Percentiles rank a stretch among this genome's conserved stretches.
Evolutionary conservation across 257 asterid species (phyloP).

Genomic region (Striga asiatica): DNA sequence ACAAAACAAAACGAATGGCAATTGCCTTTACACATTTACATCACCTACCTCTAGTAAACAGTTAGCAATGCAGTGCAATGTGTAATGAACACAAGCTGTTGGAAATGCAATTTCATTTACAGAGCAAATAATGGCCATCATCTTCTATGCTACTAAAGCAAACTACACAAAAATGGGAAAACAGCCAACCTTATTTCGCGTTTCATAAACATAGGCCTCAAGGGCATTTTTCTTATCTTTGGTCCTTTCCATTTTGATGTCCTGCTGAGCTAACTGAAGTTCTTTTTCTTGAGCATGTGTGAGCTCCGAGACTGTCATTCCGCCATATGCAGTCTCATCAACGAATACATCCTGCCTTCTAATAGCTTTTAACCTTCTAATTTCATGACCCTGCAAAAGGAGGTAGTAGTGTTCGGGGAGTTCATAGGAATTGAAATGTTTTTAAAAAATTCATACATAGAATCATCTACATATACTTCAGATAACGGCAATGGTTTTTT

Average conservation of each 20-base stretch:
- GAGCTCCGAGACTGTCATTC: slow-evolving; percentile 51
- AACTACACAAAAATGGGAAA: background rate
- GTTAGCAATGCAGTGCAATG: background rate
- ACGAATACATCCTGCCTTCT: slow-evolving; percentile 58
- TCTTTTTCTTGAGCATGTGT: slow-evolving; percentile 64
- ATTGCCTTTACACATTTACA: background rate
- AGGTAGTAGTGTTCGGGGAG: background rate
- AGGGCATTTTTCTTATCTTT: slow-evolving; percentile 89
- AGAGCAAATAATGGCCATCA: background rate
- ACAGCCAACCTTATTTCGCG: slow-evolving; percentile 69
- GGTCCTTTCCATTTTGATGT: slow-evolving; percentile 75
- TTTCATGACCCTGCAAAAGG: slow-evolving; percentile 51
- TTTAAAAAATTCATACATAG: no score
- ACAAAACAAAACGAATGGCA: no score
- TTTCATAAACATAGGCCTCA: slow-evolving; percentile 90
- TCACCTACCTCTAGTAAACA: no score
- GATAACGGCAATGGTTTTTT: background rate
- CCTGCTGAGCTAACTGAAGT: slow-evolving; percentile 65
- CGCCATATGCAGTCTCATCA: slow-evolving; percentile 49
- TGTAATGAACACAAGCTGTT: no score
- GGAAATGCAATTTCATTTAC: background rate
- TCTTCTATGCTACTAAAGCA: slow-evolving; percentile 8
- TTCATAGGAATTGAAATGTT: slow-evolving; percentile 3
- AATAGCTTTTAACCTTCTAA: slow-evolving; percentile 45
- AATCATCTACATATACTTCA: background rate